Evolutionary conservation across 139 green algal species (phyloP).

Genomic region (Zygnema circumcarinatum): DNA sequence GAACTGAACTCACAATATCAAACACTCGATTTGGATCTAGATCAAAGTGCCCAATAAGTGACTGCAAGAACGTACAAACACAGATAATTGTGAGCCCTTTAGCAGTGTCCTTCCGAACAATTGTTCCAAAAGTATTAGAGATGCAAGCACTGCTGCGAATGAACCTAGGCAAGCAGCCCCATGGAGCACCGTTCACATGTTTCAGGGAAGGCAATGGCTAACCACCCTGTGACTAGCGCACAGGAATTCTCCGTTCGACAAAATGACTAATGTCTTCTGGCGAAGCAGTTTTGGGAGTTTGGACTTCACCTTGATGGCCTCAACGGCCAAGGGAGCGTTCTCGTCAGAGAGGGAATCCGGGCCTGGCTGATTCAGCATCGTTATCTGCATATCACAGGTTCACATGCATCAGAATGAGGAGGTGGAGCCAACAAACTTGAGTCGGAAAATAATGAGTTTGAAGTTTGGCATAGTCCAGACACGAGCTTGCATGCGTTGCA

Average conservation of each 20-base stretch:
- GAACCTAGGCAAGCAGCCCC: no score
- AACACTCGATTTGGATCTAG: slow-evolving; percentile 88
- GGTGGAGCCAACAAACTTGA: not conserved
- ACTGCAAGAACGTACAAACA: slow-evolving; percentile 61
- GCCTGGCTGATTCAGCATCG: slow-evolving; percentile 42
- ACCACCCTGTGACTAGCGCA: no score
- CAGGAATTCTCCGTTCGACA: no score
- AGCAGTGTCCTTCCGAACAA: no score
- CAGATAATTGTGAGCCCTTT: not conserved
- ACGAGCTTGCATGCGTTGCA: no score
- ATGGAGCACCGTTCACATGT: no score
- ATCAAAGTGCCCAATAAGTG: slow-evolving; percentile 87
- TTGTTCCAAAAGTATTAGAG: no score
- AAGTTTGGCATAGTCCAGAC: not conserved
- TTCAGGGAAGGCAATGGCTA: no score
- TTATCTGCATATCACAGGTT: slow-evolving; percentile 43
- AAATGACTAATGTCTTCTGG: no score
- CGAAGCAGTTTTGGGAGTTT: no score
- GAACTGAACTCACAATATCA: slow-evolving; percentile 72
- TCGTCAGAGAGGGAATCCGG: not conserved
- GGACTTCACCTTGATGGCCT: slow-evolving; percentile 33
- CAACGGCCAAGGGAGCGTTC: not conserved
- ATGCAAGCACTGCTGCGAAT: not conserved
- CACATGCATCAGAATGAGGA: not conserved
- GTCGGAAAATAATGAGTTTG: slow-evolving; percentile 1